Conservation (phyloP, 108 stramenopile species). For the Hondaea fermentalgiana region DNA sequence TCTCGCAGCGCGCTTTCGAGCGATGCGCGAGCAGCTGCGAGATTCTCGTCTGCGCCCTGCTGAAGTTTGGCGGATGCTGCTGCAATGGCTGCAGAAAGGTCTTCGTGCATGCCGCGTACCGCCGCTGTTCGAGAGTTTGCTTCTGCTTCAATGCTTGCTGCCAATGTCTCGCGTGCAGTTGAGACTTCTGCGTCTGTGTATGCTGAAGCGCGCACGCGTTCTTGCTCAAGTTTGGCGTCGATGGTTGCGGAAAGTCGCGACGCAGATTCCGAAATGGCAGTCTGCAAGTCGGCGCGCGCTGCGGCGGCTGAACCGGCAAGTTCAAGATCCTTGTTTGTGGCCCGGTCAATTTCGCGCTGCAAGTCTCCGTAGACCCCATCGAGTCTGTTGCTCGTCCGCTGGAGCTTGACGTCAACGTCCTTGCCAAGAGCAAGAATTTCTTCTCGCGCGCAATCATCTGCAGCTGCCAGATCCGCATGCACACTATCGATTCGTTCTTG, state of each 20-base stretch:
- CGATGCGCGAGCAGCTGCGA: background rate
- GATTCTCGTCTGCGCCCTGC: background rate
- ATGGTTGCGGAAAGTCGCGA: background rate
- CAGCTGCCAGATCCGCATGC: background rate
- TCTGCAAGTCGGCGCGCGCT: background rate
- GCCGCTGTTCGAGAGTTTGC: background rate
- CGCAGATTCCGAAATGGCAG: background rate
- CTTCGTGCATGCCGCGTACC: background rate
- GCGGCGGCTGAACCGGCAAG: background rate
- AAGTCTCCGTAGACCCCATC: background rate
- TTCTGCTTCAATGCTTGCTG: background rate
- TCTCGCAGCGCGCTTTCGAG: background rate
- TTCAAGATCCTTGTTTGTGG: background rate
- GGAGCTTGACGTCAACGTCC: background rate
- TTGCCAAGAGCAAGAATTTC: background rate
- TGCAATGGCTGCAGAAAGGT: background rate
- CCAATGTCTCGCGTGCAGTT: background rate
- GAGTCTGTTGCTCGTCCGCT: background rate
- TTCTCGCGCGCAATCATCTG: background rate
- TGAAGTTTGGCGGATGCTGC: background rate
- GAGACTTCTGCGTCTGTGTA: background rate
- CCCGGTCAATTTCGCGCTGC: background rate
- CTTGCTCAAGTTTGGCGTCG: background rate
- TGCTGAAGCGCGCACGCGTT: background rate
- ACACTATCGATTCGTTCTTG: background rate